These are phyloP conservation scores for Cercophora sp. DNA, from an alignment of 495 filamentous ascomycete genomes.

Conservation along the genomic window DNA sequence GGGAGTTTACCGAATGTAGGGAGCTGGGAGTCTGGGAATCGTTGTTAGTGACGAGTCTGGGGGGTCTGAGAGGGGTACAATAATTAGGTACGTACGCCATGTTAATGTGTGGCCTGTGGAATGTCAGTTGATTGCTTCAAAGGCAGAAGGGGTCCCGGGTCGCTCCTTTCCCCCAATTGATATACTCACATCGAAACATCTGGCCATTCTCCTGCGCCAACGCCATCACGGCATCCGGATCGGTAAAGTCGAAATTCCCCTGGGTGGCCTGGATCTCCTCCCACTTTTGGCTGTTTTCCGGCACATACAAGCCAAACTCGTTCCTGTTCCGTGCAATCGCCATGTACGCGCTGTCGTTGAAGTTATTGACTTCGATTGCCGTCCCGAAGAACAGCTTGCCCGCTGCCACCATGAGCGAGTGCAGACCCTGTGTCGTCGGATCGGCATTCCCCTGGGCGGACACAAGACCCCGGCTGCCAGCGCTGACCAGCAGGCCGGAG, in stretches of 20 bases:
- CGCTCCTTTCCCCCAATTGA: too few relatives aligned
- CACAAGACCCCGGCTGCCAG: not conserved
- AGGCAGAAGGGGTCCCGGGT: too few relatives aligned
- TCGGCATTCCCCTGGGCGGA: not conserved
- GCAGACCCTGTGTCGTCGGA: conserved; percentile 22
- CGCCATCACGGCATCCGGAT: conserved; percentile 43
- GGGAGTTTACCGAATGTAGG: conserved; percentile 44
- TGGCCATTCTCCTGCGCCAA: conserved; percentile 48
- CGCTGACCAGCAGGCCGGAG: not conserved
- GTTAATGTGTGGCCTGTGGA: conserved; percentile 59
- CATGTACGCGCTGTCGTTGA: conserved; percentile 48
- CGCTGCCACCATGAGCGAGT: conserved; percentile 23
- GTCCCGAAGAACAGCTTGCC: conserved; percentile 31
- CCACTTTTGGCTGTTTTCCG: conserved; percentile 56
- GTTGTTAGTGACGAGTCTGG: too few relatives aligned
- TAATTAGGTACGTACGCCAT: too few relatives aligned
- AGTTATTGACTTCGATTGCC: conserved; percentile 26
- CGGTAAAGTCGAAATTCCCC: conserved; percentile 45
- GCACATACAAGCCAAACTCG: conserved; percentile 57
- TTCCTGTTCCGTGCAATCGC: conserved; percentile 39
- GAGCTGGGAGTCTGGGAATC: conserved; percentile 56
- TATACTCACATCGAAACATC: conserved; percentile 51
- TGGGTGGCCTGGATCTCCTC: conserved; percentile 32
- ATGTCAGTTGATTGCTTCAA: too few relatives aligned
- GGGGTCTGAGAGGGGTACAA: too few relatives aligned